Percentiles rank a stretch among this genome's conserved stretches.
phyloP scores from a whole-genome alignment of 176 grass and related monocot genomes.

The Hsuehochloa calcarea region DNA sequence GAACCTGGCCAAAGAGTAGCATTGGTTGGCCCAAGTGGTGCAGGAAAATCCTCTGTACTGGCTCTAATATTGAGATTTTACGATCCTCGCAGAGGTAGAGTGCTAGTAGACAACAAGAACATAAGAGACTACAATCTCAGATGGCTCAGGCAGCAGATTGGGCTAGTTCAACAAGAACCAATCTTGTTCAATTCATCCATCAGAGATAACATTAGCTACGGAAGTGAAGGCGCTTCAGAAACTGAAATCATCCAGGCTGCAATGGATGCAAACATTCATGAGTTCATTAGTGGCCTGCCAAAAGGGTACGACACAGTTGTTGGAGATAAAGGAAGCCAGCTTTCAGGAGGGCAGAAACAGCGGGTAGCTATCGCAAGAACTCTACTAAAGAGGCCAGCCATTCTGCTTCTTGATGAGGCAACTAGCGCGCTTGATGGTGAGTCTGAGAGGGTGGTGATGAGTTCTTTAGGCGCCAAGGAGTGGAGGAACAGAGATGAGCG shows the following conservation, averaged over 20 bases:
- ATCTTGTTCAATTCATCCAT: constrained; percentile 56
- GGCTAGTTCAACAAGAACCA: constrained; percentile 54
- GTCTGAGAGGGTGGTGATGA: constrained; percentile 42
- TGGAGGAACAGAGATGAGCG: constrained; percentile 5
- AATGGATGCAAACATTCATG: constrained; percentile 47
- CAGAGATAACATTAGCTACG: constrained; percentile 51
- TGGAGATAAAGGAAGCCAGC: constrained; percentile 47
- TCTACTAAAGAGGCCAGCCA: constrained; percentile 40
- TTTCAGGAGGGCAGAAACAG: constrained; percentile 56
- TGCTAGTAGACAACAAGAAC: constrained; percentile 40
- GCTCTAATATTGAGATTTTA: constrained; percentile 53
- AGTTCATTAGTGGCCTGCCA: constrained; percentile 50
- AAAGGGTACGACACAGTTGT: constrained; percentile 47
- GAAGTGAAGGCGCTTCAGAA: constrained; percentile 41
- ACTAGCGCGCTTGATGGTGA: constrained; percentile 52
- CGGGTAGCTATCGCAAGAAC: constrained; percentile 48
- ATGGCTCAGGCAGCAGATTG: constrained; percentile 53
- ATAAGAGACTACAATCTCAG: constrained; percentile 46
- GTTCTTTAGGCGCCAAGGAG: constrained; percentile 27
- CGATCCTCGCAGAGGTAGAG: constrained; percentile 33
- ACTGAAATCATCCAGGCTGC: constrained; percentile 44
- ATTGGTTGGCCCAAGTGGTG: constrained; percentile 52
- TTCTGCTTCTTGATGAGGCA: constrained; percentile 59
- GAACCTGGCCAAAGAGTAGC: constrained; percentile 42
- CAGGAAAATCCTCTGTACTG: constrained; percentile 53